Evolutionary conservation across 192 early-diverging fungal species (phyloP).

Genomic region (Mortierella hygrophila): DNA sequence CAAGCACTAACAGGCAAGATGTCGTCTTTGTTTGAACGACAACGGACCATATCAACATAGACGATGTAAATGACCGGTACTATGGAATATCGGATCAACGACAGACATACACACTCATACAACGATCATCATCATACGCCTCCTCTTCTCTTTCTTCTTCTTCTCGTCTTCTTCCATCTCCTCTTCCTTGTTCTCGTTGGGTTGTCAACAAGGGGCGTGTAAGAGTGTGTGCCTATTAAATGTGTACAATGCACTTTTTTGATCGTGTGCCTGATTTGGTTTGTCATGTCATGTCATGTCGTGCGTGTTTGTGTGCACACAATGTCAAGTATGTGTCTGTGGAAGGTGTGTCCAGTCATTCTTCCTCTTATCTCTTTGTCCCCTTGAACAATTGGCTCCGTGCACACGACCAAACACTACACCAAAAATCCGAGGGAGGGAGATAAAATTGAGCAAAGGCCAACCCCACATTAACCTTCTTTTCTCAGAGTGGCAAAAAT

Average conservation of each 20-base stretch:
- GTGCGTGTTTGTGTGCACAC: no score
- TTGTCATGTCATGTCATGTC: neutral
- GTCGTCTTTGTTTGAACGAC: neutral
- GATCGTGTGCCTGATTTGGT: neutral
- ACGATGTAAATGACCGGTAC: neutral
- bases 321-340: neutral
- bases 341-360: neutral
- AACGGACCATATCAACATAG: neutral
- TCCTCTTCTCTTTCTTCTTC: neutral
- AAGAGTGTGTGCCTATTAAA: neutral
- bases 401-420: slow-evolving; percentile 4
- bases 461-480: neutral
- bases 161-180: neutral
- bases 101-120: neutral
- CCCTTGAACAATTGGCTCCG: neutral
- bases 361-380: neutral
- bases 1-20: neutral
- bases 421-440: neutral
- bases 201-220: neutral
- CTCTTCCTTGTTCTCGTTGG: neutral
- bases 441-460: neutral
- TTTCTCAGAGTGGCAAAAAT: neutral
- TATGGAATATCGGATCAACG: neutral
- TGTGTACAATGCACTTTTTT: neutral
- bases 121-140: neutral